These are phyloP conservation scores for Cryphonectria naterciae DNA, from an alignment of 2,329 filamentous ascomycete genomes.

Conservation along the genomic window DNA sequence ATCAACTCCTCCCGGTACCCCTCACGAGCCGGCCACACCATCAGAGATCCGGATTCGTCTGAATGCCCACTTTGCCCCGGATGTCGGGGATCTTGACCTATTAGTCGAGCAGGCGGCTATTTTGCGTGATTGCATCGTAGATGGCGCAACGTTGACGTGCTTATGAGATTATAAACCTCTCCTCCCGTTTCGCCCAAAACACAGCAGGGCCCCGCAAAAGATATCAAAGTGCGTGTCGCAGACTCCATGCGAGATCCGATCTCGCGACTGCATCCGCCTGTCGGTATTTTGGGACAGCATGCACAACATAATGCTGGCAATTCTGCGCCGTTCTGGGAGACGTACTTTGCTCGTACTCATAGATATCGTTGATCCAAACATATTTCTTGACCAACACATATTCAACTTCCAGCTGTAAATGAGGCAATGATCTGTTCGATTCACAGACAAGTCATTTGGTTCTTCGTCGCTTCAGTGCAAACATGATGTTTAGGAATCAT, in stretches of 20 bases:
- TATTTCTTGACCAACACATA: neutral
- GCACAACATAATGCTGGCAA: neutral
- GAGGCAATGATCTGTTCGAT: neutral
- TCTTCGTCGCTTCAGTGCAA: neutral
- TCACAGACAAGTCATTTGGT: neutral
- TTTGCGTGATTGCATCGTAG: conserved; percentile 16
- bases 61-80: conserved; percentile 8
- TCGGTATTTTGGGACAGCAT: neutral
- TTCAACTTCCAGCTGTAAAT: neutral
- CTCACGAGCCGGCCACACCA: conserved; percentile 10
- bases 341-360: neutral
- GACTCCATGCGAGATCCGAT: neutral
- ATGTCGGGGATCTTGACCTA: conserved; percentile 17
- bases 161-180: conserved; percentile 10
- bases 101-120: conserved; percentile 16
- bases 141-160: conserved; percentile 22
- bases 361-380: neutral
- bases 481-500: neutral
- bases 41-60: neutral
- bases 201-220: conserved; percentile 3
- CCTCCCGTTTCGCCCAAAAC: neutral
- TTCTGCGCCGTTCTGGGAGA: neutral
- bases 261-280: neutral
- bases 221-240: neutral
- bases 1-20: conserved; percentile 11